These are phyloP conservation scores for Lantana camara DNA, from an alignment of 257 asterid genomes.

Conservation along the genomic window DNA sequence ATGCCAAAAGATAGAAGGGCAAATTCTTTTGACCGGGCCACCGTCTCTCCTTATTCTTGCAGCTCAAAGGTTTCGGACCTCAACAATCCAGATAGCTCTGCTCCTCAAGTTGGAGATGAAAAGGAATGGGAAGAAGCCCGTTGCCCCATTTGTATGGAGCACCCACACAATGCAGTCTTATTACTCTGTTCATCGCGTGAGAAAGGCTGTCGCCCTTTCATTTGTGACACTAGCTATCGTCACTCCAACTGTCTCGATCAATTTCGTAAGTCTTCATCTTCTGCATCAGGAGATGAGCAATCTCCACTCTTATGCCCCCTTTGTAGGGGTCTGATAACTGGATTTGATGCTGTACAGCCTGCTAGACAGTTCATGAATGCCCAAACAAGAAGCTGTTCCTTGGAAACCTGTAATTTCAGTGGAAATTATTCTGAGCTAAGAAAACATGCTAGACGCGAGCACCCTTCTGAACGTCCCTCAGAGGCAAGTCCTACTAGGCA, in stretches of 20 bases:
- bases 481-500: conserved; percentile 51
- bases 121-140: conserved; percentile 73
- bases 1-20: conserved; percentile 79
- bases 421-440: conserved; percentile 65
- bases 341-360: conserved; percentile 45
- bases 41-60: conserved; percentile 61
- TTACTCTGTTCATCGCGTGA: conserved; percentile 60
- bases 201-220: conserved; percentile 75
- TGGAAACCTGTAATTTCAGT: conserved; percentile 57
- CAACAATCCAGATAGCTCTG: conserved; percentile 26
- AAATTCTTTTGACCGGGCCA: conserved; percentile 51
- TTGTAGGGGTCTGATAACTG: conserved; percentile 63
- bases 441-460: conserved; percentile 76
- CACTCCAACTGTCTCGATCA: conserved; percentile 82
- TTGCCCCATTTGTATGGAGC: conserved; percentile 79
- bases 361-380: conserved; percentile 62
- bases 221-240: conserved; percentile 82
- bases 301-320: conserved; percentile 65
- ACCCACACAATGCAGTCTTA: conserved; percentile 69
- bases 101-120: conserved; percentile 40
- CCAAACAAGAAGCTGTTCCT: conserved; percentile 61
- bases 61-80: conserved; percentile 40
- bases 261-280: conserved; percentile 44
- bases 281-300: conserved; percentile 25
- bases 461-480: conserved; percentile 60